Conservation (phyloP, 148 eudicot species). For the Rhododendron henanense region DNA sequence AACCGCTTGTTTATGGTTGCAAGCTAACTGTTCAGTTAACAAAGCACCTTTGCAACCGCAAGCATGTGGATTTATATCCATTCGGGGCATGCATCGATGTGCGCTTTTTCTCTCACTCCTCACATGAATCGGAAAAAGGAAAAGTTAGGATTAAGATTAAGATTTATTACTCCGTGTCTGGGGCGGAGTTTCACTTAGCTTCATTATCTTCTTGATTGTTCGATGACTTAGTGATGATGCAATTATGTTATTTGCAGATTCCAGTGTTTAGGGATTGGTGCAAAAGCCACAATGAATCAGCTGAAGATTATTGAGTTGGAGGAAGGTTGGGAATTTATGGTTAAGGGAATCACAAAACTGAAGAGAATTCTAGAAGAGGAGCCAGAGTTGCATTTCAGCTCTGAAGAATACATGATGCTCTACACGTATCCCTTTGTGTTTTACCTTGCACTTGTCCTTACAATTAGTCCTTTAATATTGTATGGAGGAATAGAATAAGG, state of each 20-base stretch:
- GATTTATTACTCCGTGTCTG: neutral
- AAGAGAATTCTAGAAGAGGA: constrained; percentile 29
- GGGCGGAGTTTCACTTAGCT: neutral
- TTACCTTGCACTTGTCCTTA: neutral
- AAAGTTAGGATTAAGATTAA: neutral
- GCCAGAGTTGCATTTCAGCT: constrained; percentile 21
- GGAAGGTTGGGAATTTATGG: constrained; percentile 33
- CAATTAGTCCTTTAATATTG: neutral
- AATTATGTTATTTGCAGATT: neutral
- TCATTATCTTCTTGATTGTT: neutral
- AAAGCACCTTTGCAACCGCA: neutral
- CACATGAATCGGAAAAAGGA: neutral
- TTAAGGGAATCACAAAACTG: constrained; percentile 28
- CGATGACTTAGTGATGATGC: neutral
- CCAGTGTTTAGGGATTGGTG: neutral
- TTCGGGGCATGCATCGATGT: neutral
- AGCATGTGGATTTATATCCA: neutral
- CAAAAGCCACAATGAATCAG: constrained; percentile 10
- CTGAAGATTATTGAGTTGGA: constrained; percentile 18
- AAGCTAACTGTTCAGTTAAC: neutral
- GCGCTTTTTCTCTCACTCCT: no score
- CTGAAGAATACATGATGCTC: constrained; percentile 34
- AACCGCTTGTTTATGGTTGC: neutral
- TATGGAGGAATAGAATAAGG: neutral
- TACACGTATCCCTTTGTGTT: constrained; percentile 25